Evolutionary conservation across 2,329 filamentous ascomycete species (phyloP).

Genomic region (Aureobasidium sp.): DNA sequence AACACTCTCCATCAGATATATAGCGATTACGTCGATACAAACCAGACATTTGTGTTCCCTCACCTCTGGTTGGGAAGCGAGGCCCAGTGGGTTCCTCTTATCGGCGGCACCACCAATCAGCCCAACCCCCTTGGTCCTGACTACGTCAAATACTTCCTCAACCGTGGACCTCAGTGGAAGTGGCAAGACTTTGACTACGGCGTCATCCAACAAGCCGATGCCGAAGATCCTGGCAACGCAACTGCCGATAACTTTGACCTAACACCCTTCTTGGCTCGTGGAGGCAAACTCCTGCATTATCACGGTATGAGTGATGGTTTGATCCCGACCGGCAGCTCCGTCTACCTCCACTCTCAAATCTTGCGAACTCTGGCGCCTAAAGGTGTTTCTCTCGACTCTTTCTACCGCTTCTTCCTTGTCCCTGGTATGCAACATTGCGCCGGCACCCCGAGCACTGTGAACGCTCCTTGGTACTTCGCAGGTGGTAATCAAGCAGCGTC

Average conservation of each 20-base stretch:
- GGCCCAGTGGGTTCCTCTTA: conserved; percentile 38
- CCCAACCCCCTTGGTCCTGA: conserved; percentile 42
- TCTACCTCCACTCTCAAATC: conserved; percentile 58
- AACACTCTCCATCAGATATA: conserved; percentile 48
- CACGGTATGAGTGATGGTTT: conserved; percentile 50
- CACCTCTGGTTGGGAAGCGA: conserved; percentile 44
- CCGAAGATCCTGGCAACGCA: conserved; percentile 52
- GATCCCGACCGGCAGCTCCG: conserved; percentile 57
- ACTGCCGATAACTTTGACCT: conserved; percentile 56
- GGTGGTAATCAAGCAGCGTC: conserved; percentile 36
- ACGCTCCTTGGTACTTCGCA: conserved; percentile 53
- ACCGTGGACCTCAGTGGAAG: conserved; percentile 42
- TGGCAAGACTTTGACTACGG: conserved; percentile 43
- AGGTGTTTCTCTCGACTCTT: conserved; percentile 42
- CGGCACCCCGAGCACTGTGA: conserved; percentile 29
- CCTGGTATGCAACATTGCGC: conserved; percentile 50
- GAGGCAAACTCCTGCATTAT: conserved; percentile 47
- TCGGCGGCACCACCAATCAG: conserved; percentile 34
- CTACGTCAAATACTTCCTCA: conserved; percentile 49
- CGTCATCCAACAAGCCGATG: conserved; percentile 44
- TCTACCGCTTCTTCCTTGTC: conserved; percentile 49
- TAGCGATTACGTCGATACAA: conserved; percentile 44
- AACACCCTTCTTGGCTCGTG: conserved; percentile 45
- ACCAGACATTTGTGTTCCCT: conserved; percentile 48
- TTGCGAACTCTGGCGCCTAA: conserved; percentile 37